These are phyloP conservation scores for Pythium dissotocum DNA, from an alignment of 352 stramenopile species.

Conservation along the genomic window DNA sequence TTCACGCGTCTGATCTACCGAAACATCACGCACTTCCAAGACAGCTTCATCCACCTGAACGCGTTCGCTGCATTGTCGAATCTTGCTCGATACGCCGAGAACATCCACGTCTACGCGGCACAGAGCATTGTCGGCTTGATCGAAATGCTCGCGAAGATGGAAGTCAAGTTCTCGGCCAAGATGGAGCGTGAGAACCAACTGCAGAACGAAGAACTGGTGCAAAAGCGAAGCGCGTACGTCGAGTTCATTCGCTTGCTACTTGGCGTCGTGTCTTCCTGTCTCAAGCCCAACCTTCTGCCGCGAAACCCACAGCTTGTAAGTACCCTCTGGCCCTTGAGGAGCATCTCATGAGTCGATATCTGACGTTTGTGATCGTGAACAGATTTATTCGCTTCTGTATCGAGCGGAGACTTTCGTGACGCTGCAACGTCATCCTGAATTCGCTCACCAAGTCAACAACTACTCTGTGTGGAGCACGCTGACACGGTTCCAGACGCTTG, in stretches of 20 bases:
- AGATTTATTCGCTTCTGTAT: constrained; percentile 87
- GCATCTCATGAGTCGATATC: not conserved
- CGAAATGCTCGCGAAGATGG: constrained; percentile 78
- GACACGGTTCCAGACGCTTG: constrained; percentile 54
- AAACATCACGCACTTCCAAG: constrained; percentile 82
- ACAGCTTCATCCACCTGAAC: constrained; percentile 79
- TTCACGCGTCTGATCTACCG: constrained; percentile 73
- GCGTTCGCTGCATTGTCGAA: constrained; percentile 76
- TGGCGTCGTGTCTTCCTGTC: constrained; percentile 60
- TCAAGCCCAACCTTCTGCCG: constrained; percentile 64
- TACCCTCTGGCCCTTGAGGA: not conserved
- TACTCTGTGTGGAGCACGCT: constrained; percentile 65
- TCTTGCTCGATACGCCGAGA: constrained; percentile 65
- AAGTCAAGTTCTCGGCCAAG: constrained; percentile 52
- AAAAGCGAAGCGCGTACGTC: constrained; percentile 67
- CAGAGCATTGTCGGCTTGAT: constrained; percentile 70
- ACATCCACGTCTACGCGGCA: constrained; percentile 71
- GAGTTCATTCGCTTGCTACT: constrained; percentile 77
- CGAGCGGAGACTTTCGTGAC: constrained; percentile 54
- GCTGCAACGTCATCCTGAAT: constrained; percentile 61
- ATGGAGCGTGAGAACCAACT: constrained; percentile 44
- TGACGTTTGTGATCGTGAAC: not conserved
- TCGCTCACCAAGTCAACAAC: constrained; percentile 61
- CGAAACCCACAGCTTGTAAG: constrained; percentile 77
- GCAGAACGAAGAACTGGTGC: constrained; percentile 46